Percentiles rank a stretch among this genome's conserved stretches.
Conservation (phyloP, 768 basidiomycete species). For the Mycena crocata region DNA sequence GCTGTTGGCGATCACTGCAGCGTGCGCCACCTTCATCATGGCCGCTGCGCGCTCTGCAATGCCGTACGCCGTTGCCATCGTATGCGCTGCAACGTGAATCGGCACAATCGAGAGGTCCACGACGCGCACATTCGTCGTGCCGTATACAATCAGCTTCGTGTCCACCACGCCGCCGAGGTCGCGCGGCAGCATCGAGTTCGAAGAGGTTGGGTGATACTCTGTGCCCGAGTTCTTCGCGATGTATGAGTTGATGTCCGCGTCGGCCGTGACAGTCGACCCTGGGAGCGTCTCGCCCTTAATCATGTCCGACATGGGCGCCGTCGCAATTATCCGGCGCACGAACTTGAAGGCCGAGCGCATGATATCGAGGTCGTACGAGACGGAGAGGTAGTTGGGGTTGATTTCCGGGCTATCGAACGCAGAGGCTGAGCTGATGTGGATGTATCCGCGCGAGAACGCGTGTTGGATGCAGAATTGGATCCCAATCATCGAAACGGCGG, state of each 20-base stretch:
- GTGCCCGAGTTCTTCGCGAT: constrained; percentile 24
- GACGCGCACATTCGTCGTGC: constrained; percentile 56
- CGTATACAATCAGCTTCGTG: constrained; percentile 55
- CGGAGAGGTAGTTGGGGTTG: constrained; percentile 35
- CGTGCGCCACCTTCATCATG: constrained; percentile 28
- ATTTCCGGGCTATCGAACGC: constrained; percentile 28
- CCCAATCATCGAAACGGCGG: constrained; percentile 13
- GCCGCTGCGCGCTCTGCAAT: constrained; percentile 37
- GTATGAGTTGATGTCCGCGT: constrained; percentile 25
- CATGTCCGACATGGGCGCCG: constrained; percentile 13
- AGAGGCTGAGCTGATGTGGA: constrained; percentile 24
- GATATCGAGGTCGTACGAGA: constrained; percentile 31
- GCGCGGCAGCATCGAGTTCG: constrained; percentile 31
- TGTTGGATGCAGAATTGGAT: constrained; percentile 35
- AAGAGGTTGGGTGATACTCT: constrained; percentile 26
- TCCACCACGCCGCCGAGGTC: constrained; percentile 52
- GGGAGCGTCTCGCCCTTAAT: constrained; percentile 25
- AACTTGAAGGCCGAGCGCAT: constrained; percentile 33
- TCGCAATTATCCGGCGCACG: constrained; percentile 24
- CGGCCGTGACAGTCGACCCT: constrained; percentile 7
- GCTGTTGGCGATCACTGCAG: background rate
- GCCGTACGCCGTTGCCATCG: constrained; percentile 36
- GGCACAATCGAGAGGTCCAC: constrained; percentile 40
- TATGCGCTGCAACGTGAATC: constrained; percentile 30
- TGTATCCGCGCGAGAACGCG: constrained; percentile 32